A percentile compares a stretch with the other conserved stretches of the same genome.
phyloP scores from a whole-genome alignment of 2,329 filamentous ascomycete species.

The Alternaria sp. region DNA sequence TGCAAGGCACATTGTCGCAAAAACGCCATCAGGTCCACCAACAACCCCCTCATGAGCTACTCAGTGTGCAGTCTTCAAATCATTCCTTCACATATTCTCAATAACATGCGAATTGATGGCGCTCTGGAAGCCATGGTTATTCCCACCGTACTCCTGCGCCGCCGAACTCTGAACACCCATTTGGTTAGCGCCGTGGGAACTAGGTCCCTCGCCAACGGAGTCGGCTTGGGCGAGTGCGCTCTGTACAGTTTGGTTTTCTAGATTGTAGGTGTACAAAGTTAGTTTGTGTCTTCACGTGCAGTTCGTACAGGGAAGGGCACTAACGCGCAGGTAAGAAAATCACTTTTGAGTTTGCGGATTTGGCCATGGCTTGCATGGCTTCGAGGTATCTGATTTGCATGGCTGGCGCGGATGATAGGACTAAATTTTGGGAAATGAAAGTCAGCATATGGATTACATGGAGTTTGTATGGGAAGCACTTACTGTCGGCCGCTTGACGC shows the following conservation, averaged over 20 bases:
- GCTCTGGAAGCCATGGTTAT: slow-evolving; percentile 71
- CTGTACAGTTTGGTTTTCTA: slow-evolving; percentile 60
- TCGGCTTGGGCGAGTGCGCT: slow-evolving; percentile 61
- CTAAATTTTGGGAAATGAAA: slow-evolving; percentile 54
- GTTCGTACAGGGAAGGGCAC: no score
- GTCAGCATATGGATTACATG: background rate
- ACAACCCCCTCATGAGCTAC: background rate
- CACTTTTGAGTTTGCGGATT: slow-evolving; percentile 86
- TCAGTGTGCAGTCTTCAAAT: background rate
- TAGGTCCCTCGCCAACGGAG: slow-evolving; percentile 64
- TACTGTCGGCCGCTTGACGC: slow-evolving; percentile 53
- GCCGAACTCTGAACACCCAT: slow-evolving; percentile 32
- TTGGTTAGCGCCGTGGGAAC: slow-evolving; percentile 51
- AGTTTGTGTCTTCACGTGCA: background rate
- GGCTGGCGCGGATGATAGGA: slow-evolving; percentile 86
- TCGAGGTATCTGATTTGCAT: slow-evolving; percentile 85
- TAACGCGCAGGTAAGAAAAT: slow-evolving; percentile 23
- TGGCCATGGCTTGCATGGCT: slow-evolving; percentile 99
- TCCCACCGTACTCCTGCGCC: slow-evolving; percentile 49
- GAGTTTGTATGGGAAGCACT: background rate
- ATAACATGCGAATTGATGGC: slow-evolving; percentile 83
- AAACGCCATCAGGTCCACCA: background rate
- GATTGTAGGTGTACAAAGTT: background rate
- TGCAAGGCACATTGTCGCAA: background rate
- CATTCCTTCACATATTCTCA: slow-evolving; percentile 74